These are phyloP conservation scores for Colletotrichum chlorophyti DNA, from an alignment of 2,329 filamentous ascomycete species.

Conservation along the genomic window DNA sequence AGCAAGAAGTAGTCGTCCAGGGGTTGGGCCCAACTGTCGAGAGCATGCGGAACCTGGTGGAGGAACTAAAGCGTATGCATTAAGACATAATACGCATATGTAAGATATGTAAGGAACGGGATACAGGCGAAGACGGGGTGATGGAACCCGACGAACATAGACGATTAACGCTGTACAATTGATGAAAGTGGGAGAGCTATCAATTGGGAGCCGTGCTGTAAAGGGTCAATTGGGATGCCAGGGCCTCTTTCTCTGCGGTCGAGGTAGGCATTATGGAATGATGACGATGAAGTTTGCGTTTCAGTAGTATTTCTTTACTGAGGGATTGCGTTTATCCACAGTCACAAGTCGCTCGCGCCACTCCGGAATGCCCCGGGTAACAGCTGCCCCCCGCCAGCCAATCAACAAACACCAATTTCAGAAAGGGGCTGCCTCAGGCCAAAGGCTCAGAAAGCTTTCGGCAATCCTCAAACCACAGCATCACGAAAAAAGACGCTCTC, in stretches of 20 bases:
- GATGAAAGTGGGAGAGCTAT: not conserved
- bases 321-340: conserved; percentile 18
- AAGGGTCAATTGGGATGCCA: too few relatives aligned
- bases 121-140: not conserved
- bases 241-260: too few relatives aligned
- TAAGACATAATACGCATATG: conserved; percentile 40
- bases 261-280: not conserved
- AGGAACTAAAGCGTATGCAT: conserved; percentile 69
- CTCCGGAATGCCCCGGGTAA: conserved; percentile 30
- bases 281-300: not conserved
- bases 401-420: conserved; percentile 56
- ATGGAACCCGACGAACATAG: not conserved
- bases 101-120: not conserved
- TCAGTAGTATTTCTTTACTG: not conserved
- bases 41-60: conserved; percentile 66
- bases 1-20: conserved; percentile 59
- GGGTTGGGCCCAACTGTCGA: conserved; percentile 67
- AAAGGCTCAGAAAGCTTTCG: conserved; percentile 28
- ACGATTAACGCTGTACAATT: not conserved
- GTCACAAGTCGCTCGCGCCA: conserved; percentile 12
- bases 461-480: conserved; percentile 37
- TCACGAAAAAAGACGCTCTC: conserved; percentile 33
- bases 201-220: too few relatives aligned
- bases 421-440: conserved; percentile 38
- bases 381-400: conserved; percentile 40